Evolutionary conservation across 805 yeast genomes (phyloP), one percentile per base, ranked within the genome.

Genomic region (Saccharomycopsis selenospora): DNA sequence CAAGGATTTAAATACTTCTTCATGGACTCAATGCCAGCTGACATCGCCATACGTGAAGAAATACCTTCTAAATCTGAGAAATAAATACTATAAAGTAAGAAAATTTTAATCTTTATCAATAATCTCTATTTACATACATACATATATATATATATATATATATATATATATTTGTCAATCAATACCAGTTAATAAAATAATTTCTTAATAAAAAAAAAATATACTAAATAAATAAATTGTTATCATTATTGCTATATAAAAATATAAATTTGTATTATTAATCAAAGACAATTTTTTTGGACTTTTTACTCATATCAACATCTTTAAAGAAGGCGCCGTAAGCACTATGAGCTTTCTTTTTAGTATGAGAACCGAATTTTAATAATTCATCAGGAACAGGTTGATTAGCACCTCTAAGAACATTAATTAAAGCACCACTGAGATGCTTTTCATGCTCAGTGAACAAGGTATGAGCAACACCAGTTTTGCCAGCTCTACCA

Each of bases 281-380:
- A 59, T 77, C 81, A 57, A 93, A 91, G 58, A 88, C 88, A 59
- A 91, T 87, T 75, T 93, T 93, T 69, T 87, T 93, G 49, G 85
- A 80, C 50, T 90, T 90, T 64, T 82, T 80, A 55, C 79, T 70
- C 75, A 86, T 75, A 60, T 89, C 98, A 43, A 91, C 93, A 61
- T 90, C 88, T 64, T 91, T 93, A 73, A 71, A 93, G 72, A 93
- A 93, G 0, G 98, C 97, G 56, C 99, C 99, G 60, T 93, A 93
- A n/a, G 91, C 96, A 55, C 91, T 80, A 63, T 93, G 99, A 56
- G 88, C 90, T 73, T 93, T 93, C 83, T 90, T 91, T 69, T 93
- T 93, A 8, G 98, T 93, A 68, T 93, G 98, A 4, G 96, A 89
- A 43, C 99, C 99, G 59, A 91, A 93, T 66, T 90, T 91, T 63